Conservation (phyloP, 2,329 filamentous ascomycete species). For the Ophiocordyceps camponoti-floridani region DNA sequence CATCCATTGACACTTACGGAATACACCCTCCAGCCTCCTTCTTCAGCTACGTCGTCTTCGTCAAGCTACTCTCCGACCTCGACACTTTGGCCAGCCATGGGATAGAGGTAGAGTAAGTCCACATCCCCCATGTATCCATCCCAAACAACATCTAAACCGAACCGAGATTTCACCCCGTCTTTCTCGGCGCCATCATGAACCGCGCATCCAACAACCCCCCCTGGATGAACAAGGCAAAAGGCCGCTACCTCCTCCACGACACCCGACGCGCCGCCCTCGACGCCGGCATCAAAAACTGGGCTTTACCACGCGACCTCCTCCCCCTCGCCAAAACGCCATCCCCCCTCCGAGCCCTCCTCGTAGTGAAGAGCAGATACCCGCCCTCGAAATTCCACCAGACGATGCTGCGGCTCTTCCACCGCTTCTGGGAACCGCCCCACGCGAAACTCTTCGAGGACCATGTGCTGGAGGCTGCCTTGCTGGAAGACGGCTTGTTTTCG, state of each 20-base stretch:
- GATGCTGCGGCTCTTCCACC: slow-evolving; percentile 36
- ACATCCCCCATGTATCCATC: too few species aligned
- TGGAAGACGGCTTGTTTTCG: slow-evolving; percentile 23
- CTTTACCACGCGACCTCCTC: slow-evolving; percentile 25
- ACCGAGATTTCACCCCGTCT: slow-evolving; percentile 49
- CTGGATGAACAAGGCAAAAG: slow-evolving; percentile 53
- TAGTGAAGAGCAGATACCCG: slow-evolving; percentile 42
- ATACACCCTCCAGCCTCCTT: slow-evolving; percentile 55
- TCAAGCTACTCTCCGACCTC: slow-evolving; percentile 38
- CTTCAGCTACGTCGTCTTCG: slow-evolving; percentile 38
- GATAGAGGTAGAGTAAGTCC: slow-evolving; percentile 46
- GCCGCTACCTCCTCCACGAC: slow-evolving; percentile 31
- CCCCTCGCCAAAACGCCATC: slow-evolving; percentile 24
- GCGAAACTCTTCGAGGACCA: slow-evolving; percentile 40
- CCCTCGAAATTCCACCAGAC: slow-evolving; percentile 28
- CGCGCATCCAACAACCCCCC: slow-evolving; percentile 54
- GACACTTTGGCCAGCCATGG: slow-evolving; percentile 35
- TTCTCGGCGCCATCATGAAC: slow-evolving; percentile 49
- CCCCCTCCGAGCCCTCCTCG: slow-evolving; percentile 48
- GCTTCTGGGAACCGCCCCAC: slow-evolving; percentile 43
- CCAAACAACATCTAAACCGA: not conserved
- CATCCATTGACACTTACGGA: too few species aligned
- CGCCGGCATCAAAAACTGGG: slow-evolving; percentile 17
- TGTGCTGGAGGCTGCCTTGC: slow-evolving; percentile 23
- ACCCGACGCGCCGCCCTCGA: slow-evolving; percentile 18